These are phyloP conservation scores for Hypoxylon sp. DNA, from an alignment of 2,329 filamentous ascomycete species.

Conservation along the genomic window DNA sequence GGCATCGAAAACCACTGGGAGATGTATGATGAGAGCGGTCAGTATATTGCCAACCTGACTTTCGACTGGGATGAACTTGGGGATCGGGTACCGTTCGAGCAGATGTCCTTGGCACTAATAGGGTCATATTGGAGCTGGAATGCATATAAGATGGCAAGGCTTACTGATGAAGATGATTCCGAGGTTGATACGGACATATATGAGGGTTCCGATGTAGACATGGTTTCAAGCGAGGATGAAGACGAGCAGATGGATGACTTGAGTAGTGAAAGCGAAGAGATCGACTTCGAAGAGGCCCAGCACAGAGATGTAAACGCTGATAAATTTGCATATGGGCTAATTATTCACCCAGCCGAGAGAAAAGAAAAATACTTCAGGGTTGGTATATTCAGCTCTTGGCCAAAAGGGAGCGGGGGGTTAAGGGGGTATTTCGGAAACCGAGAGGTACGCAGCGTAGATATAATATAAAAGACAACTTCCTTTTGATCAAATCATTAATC, in stretches of 20 bases:
- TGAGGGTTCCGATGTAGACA: background rate
- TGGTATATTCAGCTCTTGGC: conserved; percentile 14
- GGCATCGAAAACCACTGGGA: conserved; percentile 12
- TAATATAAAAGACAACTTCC: background rate
- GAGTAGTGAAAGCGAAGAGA: conserved; percentile 10
- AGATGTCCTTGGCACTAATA: conserved; percentile 9
- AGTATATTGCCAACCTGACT: conserved; percentile 11
- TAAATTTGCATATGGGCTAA: conserved; percentile 10
- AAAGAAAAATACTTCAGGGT: conserved; percentile 15
- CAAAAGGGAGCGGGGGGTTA: conserved; percentile 14
- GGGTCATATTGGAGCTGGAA: conserved; percentile 12
- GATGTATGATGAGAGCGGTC: background rate
- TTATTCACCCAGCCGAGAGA: background rate
- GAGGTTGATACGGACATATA: background rate
- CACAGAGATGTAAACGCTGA: background rate
- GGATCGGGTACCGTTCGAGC: background rate
- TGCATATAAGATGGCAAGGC: conserved; percentile 3
- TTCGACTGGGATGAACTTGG: conserved; percentile 8
- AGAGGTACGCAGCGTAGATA: background rate
- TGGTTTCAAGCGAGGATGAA: conserved; percentile 9
- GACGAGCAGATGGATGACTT: conserved; percentile 14
- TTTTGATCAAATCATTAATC: too few relatives aligned
- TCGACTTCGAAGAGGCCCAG: conserved; percentile 1
- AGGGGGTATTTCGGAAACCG: conserved; percentile 1
- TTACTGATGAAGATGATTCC: background rate